Evolutionary conservation across 1,284 basidiomycete species (phyloP), one percentile per base, ranked within the genome.

Genomic region (Tylopilus microsporus): DNA sequence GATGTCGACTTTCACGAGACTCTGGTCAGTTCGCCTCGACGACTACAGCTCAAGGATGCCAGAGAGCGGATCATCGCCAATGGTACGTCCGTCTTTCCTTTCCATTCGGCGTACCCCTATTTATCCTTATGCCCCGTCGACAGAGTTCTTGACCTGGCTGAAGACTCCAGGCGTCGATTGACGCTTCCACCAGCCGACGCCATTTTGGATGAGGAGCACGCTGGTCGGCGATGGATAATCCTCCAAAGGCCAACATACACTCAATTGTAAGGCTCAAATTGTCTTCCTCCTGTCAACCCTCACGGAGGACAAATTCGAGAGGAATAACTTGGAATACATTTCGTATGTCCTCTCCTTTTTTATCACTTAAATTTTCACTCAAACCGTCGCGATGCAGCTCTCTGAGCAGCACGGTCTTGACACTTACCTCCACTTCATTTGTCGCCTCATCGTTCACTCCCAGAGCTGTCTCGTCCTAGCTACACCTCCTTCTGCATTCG

Each of bases 401-500:
- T 92, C 92, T 63, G 92, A 96, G 70, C 90, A 92, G 72, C 92
- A 97, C 82, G 92, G 93, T 57, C 82, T 92, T 68, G 94, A 96
- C 74, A 95, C 93, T 63, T 96, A 97, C 76, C 84, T 94, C 61
- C 93, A 97, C 76, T 95, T 95, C 77, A 91, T 98, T 65, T 89
- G 94, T 62, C 89, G 94, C 62, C 87, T 96, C 73, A 91, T 95
- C 68, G 84, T 89, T 50, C 89, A 92, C 62, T 89, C 87, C n/a
- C 86, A 89, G 74, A 76, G 82, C 54, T 81, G 89, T 62, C 80
- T 89, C 49, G 70, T 81, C 15, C 77, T 84, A 37, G 74, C 80
- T 36, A 76, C 81, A 51, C 75, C 82, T 10, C 79, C 86, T 15
- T 75, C 84, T 45, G 76, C 83, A 1, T 85, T 86, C 63, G 89